A percentile compares a stretch with the other conserved stretches of the same genome.
Evolutionary conservation across 1,284 basidiomycete species (phyloP).

Genomic region (Trichosporon ovoides): DNA sequence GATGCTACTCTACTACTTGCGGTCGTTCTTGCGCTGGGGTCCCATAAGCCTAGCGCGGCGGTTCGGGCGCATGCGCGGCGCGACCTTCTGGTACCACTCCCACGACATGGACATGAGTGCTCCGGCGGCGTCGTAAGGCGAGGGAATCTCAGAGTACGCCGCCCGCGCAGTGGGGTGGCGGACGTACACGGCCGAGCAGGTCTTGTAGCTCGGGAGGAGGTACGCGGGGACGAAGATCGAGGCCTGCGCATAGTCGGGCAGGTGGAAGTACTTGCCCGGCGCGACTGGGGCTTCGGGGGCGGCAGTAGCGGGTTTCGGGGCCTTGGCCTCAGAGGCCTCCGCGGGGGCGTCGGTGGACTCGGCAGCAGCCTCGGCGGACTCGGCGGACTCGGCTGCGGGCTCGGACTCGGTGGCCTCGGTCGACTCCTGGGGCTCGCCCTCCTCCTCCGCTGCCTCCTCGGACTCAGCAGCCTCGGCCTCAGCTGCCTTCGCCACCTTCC

Average conservation of each 20-base stretch:
- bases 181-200: slow-evolving; percentile 89
- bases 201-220: slow-evolving; percentile 81
- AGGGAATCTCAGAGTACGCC: slow-evolving; percentile 85
- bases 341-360: slow-evolving; percentile 10
- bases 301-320: slow-evolving; percentile 10
- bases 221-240: slow-evolving; percentile 95
- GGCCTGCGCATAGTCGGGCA: slow-evolving; percentile 82
- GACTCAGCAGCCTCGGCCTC: slow-evolving; percentile 27
- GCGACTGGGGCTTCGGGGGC: slow-evolving; percentile 7
- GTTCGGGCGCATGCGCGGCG: slow-evolving; percentile 63
- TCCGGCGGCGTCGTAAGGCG: slow-evolving; percentile 88
- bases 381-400: slow-evolving; percentile 13
- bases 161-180: slow-evolving; percentile 93
- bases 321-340: slow-evolving; percentile 14
- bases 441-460: slow-evolving; percentile 30
- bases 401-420: slow-evolving; percentile 24
- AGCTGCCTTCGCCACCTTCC: neutral
- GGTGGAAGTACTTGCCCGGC: slow-evolving; percentile 57
- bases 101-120: slow-evolving; percentile 74
- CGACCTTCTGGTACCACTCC: slow-evolving; percentile 72
- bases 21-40: slow-evolving; percentile 54
- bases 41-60: slow-evolving; percentile 61
- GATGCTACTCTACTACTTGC: slow-evolving; percentile 21
- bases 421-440: too few species aligned
- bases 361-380: slow-evolving; percentile 12